Evolutionary conservation across 2,329 filamentous ascomycete species (phyloP), one percentile per base, ranked within the genome.

Genomic region (Colletotrichum scovillei): DNA sequence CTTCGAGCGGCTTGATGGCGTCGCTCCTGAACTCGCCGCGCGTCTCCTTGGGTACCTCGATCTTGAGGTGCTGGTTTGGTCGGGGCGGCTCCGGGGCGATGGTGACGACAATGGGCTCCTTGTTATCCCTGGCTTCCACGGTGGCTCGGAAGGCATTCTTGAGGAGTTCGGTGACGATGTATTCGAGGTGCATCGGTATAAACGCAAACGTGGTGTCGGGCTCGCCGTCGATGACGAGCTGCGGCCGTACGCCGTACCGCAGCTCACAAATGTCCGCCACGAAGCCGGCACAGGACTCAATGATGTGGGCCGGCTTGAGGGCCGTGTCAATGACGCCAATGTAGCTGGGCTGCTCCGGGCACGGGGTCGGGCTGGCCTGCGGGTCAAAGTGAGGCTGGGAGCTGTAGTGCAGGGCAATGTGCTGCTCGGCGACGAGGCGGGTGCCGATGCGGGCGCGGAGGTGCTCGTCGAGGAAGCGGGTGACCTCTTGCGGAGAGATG

Each of bases 121-220:
- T 88, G 77, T 93, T 92, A 78, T 90, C 92, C n/a, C 92, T 91
- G 71, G 90, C 92, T 83, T 99, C 97, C 11, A 98, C 92, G 0
- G 95, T 97, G 4, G 97, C 96, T 56, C 97, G 91, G 85, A 98
- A 99, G 1, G 95, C 94, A 80, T 99, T 99, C 83, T 99, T 99
- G 72, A 99, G 89, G 1, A 99, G 88, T 83, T 99, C 97, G 0
- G 96, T 99, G 76, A 98, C 90, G 76, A 99, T 98, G 82, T 99
- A 99, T 83, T 98, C 96, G 28, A 99, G 89, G 82, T 99, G 97
- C 81, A 97, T 97, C 16, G 97, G 97, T 9, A 99, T 92, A 79
- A 97, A 97, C 24, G 96, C 95, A 80, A 99, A 97, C 0, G 92
- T 92, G n/a, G 95, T 95, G 64, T 93, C 92, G 0, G 93, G 92